Percentiles rank a stretch among this genome's conserved stretches.
These are phyloP conservation scores for Alternaria sp. DNA, from an alignment of 2,329 filamentous ascomycete species.

Conservation along the genomic window DNA sequence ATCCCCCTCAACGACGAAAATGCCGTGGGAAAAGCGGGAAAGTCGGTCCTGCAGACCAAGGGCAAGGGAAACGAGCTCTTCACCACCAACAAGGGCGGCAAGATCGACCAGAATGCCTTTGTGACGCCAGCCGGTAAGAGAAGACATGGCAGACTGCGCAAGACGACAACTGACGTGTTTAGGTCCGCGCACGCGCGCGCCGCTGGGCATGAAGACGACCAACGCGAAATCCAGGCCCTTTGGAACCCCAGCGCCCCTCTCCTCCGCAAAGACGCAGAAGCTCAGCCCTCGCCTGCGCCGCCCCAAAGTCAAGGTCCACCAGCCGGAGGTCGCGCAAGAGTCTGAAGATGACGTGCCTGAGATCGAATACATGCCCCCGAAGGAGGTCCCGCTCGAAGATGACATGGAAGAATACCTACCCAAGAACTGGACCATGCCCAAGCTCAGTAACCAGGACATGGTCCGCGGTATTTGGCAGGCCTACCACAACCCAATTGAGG, in stretches of 20 bases:
- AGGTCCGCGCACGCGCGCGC: conserved; percentile 69
- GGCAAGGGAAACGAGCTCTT: conserved; percentile 63
- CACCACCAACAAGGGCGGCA: conserved; percentile 59
- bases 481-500: conserved; percentile 65
- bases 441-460: conserved; percentile 61
- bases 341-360: conserved; percentile 70
- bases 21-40: conserved; percentile 67
- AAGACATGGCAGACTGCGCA: not conserved
- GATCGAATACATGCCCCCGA: conserved; percentile 88
- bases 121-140: conserved; percentile 77
- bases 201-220: conserved; percentile 92
- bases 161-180: conserved; percentile 8
- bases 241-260: conserved; percentile 70
- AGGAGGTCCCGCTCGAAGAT: conserved; percentile 66
- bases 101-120: conserved; percentile 68
- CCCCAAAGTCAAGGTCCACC: conserved; percentile 67
- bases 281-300: conserved; percentile 64
- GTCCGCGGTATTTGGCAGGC: conserved; percentile 59
- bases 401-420: conserved; percentile 68
- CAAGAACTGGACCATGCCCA: conserved; percentile 60
- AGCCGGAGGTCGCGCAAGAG: conserved; percentile 60
- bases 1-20: conserved; percentile 86
- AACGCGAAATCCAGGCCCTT: conserved; percentile 81
- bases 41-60: conserved; percentile 63
- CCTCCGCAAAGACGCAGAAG: conserved; percentile 68